Percentiles rank a stretch among this genome's conserved stretches.
These are phyloP conservation scores for Rhizopus stolonifer DNA, from an alignment of 371 early-diverging fungal species.

Conservation along the genomic window DNA sequence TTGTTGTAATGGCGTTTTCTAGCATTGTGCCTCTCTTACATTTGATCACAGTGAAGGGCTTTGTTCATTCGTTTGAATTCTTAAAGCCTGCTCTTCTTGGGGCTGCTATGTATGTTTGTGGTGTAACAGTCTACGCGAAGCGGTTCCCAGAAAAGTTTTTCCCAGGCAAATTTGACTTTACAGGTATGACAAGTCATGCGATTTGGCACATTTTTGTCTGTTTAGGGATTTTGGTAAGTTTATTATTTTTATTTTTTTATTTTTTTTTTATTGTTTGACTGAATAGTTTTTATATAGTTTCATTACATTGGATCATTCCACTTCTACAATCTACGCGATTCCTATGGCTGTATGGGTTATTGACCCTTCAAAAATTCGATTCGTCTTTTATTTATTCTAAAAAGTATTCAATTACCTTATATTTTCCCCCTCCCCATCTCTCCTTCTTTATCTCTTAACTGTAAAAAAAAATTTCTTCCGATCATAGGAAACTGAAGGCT, in stretches of 20 bases:
- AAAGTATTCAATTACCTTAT: no score
- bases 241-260: background rate
- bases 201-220: conserved; percentile 73
- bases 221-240: conserved; percentile 51
- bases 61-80: conserved; percentile 38
- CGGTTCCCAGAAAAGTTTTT: conserved; percentile 67
- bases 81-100: conserved; percentile 57
- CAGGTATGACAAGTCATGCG: conserved; percentile 64
- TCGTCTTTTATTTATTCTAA: no score
- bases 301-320: conserved; percentile 57
- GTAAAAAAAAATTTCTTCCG: no score
- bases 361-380: no score
- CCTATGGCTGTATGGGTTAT: conserved; percentile 40
- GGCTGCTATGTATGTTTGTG: conserved; percentile 53
- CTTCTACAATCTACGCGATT: conserved; percentile 46
- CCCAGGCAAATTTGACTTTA: conserved; percentile 68
- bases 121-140: conserved; percentile 47
- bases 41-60: conserved; percentile 47
- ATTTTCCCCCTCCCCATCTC: no score
- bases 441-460: no score
- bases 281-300: conserved; percentile 18
- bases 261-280: background rate
- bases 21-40: conserved; percentile 60
- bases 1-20: conserved; percentile 62
- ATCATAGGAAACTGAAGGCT: no score